phyloP scores from a whole-genome alignment of 257 asterid genomes.

The Solanum pennellii region DNA sequence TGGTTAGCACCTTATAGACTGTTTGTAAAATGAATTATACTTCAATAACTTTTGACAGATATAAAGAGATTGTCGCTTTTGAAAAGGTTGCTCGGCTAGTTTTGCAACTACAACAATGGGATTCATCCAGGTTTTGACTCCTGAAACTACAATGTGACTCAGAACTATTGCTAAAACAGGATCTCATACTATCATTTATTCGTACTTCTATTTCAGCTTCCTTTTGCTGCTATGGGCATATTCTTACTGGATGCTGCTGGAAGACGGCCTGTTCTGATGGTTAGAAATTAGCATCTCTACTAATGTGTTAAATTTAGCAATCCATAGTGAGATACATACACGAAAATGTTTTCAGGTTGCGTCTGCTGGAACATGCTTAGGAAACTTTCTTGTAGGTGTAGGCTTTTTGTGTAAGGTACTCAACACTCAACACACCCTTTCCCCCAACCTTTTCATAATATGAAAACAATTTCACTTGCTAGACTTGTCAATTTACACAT shows the following conservation, averaged over 20 bases:
- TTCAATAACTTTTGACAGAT: not conserved
- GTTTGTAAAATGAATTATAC: not conserved
- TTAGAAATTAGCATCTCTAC: not conserved
- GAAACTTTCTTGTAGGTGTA: conserved; percentile 11
- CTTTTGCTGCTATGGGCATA: conserved; percentile 13
- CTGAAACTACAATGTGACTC: not conserved
- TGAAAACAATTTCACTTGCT: not conserved
- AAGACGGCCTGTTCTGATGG: conserved; percentile 25
- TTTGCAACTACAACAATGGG: conserved; percentile 16
- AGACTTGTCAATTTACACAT: not conserved
- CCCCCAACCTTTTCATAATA: not conserved
- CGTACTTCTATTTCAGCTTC: conserved; percentile 10
- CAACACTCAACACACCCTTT: not conserved
- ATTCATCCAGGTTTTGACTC: conserved; percentile 13
- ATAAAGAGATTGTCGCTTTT: not conserved
- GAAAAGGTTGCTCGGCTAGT: conserved; percentile 11
- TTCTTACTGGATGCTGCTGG: conserved; percentile 17
- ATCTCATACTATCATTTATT: not conserved
- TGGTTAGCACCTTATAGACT: conserved; percentile 4
- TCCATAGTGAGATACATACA: not conserved
- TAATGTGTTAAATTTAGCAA: not conserved
- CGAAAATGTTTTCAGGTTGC: conserved; percentile 3
- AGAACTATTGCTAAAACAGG: not conserved
- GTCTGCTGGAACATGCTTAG: conserved; percentile 22
- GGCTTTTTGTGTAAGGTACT: conserved; percentile 20